These are phyloP conservation scores for Hericium alpestre DNA, from an alignment of 768 basidiomycete species.

Conservation along the genomic window DNA sequence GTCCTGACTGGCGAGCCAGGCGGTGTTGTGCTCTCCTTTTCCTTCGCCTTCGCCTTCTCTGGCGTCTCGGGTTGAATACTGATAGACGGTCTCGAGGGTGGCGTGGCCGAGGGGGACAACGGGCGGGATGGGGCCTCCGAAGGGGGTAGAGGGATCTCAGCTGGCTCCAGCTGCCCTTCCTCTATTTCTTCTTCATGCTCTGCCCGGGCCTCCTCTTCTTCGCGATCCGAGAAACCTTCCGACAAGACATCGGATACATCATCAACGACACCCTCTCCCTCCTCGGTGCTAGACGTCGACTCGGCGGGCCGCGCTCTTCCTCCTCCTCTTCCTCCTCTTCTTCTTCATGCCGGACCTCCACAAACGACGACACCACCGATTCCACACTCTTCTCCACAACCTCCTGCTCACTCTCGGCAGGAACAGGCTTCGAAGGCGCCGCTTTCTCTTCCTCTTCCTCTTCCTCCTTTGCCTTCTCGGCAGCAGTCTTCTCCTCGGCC, in stretches of 20 bases:
- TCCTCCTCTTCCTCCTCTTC: slow-evolving; percentile 13
- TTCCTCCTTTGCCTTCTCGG: not conserved
- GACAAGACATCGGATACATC: slow-evolving; percentile 11
- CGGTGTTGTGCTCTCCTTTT: slow-evolving; percentile 41
- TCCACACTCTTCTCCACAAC: not conserved
- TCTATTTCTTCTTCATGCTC: slow-evolving; percentile 5
- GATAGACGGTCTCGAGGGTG: slow-evolving; percentile 1
- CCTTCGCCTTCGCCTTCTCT: slow-evolving; percentile 19
- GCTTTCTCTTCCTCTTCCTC: not conserved
- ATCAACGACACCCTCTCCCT: slow-evolving; percentile 8
- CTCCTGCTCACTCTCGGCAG: slow-evolving; percentile 6
- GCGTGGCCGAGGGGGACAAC: slow-evolving; percentile 16
- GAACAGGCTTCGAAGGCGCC: not conserved
- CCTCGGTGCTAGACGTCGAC: slow-evolving; percentile 7
- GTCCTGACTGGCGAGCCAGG: slow-evolving; percentile 50
- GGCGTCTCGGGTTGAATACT: not conserved
- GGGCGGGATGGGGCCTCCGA: slow-evolving; percentile 36
- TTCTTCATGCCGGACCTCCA: slow-evolving; percentile 9
- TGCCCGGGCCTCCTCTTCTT: slow-evolving; percentile 13
- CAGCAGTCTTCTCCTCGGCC: slow-evolving; percentile 1
- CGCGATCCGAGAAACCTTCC: slow-evolving; percentile 19
- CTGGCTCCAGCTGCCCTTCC: slow-evolving; percentile 20
- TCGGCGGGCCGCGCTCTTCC: slow-evolving; percentile 7
- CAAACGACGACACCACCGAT: slow-evolving; percentile 8
- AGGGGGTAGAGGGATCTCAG: slow-evolving; percentile 25